Conservation (phyloP, 306 rosid species). For the Dryas octopetala region DNA sequence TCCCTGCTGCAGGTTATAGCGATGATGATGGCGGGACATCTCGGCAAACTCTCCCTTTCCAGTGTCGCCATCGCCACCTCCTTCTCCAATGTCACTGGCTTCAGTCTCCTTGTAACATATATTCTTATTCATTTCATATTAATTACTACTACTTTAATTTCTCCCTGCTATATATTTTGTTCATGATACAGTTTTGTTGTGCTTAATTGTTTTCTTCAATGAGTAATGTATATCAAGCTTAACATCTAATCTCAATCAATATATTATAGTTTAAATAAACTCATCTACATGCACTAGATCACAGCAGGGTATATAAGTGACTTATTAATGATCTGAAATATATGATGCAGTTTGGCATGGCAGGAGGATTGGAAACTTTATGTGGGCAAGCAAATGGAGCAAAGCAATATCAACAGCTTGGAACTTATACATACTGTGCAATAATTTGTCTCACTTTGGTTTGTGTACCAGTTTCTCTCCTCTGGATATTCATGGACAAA, state of each 20-base stretch:
- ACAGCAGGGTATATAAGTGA: no score
- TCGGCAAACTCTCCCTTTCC: conserved; percentile 22
- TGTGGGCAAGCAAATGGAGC: conserved; percentile 71
- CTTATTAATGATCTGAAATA: no score
- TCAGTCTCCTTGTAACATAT: conserved; percentile 20
- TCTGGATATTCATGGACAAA: conserved; percentile 55
- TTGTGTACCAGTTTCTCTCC: conserved; percentile 45
- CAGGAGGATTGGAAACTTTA: conserved; percentile 66
- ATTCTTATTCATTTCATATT: no score
- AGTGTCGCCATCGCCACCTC: conserved; percentile 28
- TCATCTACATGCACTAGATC: no score
- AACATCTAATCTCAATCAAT: no score
- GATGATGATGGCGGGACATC: conserved; percentile 27
- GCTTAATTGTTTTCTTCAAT: no score
- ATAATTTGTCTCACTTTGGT: conserved; percentile 44
- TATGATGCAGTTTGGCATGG: conserved; percentile 51
- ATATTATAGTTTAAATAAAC: no score
- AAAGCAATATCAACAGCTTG: conserved; percentile 45
- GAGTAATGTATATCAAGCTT: no score
- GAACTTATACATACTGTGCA: conserved; percentile 45
- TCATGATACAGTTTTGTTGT: no score
- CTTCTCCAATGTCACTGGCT: conserved; percentile 29
- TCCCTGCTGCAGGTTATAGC: conserved; percentile 22
- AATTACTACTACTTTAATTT: no score
- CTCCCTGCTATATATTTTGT: no score